These are phyloP conservation scores for Hamamelis virginiana DNA, from an alignment of 164 flowering plant genomes.

Conservation along the genomic window DNA sequence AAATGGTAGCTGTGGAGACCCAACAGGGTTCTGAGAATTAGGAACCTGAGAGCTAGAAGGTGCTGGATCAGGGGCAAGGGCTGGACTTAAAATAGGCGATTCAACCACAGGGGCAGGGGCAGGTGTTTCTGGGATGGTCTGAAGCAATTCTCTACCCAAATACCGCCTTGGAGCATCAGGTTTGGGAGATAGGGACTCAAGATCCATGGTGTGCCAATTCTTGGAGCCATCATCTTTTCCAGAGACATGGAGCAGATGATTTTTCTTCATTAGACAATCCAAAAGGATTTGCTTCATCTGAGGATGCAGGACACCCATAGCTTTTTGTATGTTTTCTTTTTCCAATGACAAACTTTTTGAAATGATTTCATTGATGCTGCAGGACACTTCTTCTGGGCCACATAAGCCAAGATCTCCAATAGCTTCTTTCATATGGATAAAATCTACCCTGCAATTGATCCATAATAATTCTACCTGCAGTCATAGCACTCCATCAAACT, in stretches of 20 bases:
- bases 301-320: slow-evolving; percentile 40
- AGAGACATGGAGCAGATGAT: slow-evolving; percentile 25
- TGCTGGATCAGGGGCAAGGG: slow-evolving; percentile 24
- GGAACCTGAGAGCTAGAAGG: slow-evolving; percentile 22
- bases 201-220: slow-evolving; percentile 34
- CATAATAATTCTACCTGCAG: slow-evolving; percentile 59
- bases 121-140: slow-evolving; percentile 25
- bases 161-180: slow-evolving; percentile 31
- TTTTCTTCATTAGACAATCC: slow-evolving; percentile 49
- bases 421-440: slow-evolving; percentile 33
- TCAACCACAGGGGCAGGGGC: slow-evolving; percentile 32
- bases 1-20: slow-evolving; percentile 21
- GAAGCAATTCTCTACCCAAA: slow-evolving; percentile 23
- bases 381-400: slow-evolving; percentile 22
- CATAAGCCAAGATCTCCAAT: slow-evolving; percentile 28
- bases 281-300: slow-evolving; percentile 42
- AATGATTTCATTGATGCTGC: slow-evolving; percentile 15
- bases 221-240: slow-evolving; percentile 43
- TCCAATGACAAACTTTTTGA: slow-evolving; percentile 13
- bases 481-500: slow-evolving; percentile 5
- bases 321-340: slow-evolving; percentile 32
- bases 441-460: slow-evolving; percentile 46
- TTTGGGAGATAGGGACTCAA: slow-evolving; percentile 32
- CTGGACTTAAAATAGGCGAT: slow-evolving; percentile 23
- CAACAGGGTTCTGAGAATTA: slow-evolving; percentile 13